phyloP scores from a whole-genome alignment of 805 yeast genomes.

The Starmerella roubikii region DNA sequence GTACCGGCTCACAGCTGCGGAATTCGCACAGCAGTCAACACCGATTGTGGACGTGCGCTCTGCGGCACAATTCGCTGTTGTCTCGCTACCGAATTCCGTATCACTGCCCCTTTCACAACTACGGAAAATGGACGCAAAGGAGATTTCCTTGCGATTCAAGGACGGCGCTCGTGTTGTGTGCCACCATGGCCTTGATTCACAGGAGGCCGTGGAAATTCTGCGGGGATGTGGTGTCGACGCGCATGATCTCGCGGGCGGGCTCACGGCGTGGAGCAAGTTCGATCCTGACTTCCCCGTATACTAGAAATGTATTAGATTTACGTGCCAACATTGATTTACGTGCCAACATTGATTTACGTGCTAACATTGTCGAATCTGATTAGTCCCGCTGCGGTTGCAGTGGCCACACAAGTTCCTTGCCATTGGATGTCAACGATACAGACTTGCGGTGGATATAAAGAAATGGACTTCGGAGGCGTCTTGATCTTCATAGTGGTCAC shows the following conservation, averaged over 20 bases:
- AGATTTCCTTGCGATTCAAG: slow-evolving; percentile 12
- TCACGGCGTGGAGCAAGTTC: slow-evolving; percentile 51
- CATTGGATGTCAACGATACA: slow-evolving; percentile 40
- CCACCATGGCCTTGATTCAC: slow-evolving; percentile 85
- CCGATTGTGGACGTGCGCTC: slow-evolving; percentile 70
- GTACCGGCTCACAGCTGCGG: slow-evolving; percentile 28
- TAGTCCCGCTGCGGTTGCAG: slow-evolving; percentile 40
- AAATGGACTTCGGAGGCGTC: slow-evolving; percentile 21
- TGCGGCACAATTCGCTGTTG: slow-evolving; percentile 55
- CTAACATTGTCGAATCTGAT: slow-evolving; percentile 28
- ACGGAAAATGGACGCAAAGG: slow-evolving; percentile 25
- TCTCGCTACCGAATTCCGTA: slow-evolving; percentile 42
- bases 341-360: background rate
- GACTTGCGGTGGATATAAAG: slow-evolving; percentile 36
- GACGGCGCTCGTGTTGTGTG: slow-evolving; percentile 51
- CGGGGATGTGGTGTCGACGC: slow-evolving; percentile 40
- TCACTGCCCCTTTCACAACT: slow-evolving; percentile 50
- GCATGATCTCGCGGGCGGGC: slow-evolving; percentile 67
- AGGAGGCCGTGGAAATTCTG: slow-evolving; percentile 49
- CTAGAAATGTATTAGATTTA: slow-evolving; percentile 22
- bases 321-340: background rate
- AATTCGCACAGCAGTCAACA: slow-evolving; percentile 15
- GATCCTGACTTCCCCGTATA: slow-evolving; percentile 54
- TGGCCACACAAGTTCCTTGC: slow-evolving; percentile 47
- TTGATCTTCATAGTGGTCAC: slow-evolving; percentile 22